Percentiles rank a stretch among this genome's conserved stretches.
These are phyloP conservation scores for Pleurotus giganteus DNA, from an alignment of 768 basidiomycete species.

Conservation along the genomic window DNA sequence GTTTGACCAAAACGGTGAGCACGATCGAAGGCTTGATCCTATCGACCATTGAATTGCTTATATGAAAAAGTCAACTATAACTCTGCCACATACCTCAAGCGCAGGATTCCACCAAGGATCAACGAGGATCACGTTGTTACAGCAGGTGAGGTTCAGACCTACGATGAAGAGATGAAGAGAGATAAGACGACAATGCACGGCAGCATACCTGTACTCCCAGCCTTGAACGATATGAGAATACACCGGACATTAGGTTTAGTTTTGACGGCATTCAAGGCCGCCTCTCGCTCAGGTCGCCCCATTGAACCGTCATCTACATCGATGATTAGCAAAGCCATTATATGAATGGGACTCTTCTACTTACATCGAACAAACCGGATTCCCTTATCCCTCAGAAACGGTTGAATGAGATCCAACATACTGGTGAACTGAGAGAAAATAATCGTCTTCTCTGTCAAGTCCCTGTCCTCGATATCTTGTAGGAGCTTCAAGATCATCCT, in stretches of 20 bases:
- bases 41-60: constrained; percentile 12
- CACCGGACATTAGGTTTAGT: constrained; percentile 56
- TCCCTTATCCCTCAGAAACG: constrained; percentile 68
- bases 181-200: constrained; percentile 4
- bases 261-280: constrained; percentile 71
- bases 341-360: constrained; percentile 30
- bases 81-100: constrained; percentile 55
- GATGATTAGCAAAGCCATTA: background rate
- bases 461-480: constrained; percentile 54
- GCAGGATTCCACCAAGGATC: constrained; percentile 97
- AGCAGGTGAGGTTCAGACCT: constrained; percentile 89
- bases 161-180: constrained; percentile 11
- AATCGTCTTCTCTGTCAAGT: constrained; percentile 84
- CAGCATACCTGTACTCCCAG: constrained; percentile 81
- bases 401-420: constrained; percentile 84
- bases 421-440: constrained; percentile 93
- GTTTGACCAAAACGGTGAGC: constrained; percentile 89
- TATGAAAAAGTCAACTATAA: too few relatives aligned
- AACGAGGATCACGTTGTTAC: constrained; percentile 91
- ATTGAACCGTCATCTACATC: constrained; percentile 85
- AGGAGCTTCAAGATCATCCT: constrained; percentile 78
- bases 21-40: constrained; percentile 94
- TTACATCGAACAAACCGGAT: constrained; percentile 84
- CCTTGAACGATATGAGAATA: constrained; percentile 96
- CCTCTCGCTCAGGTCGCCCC: constrained; percentile 73